These are phyloP conservation scores for Plasmopara muralis DNA, from an alignment of 352 stramenopile genomes.

Conservation along the genomic window DNA sequence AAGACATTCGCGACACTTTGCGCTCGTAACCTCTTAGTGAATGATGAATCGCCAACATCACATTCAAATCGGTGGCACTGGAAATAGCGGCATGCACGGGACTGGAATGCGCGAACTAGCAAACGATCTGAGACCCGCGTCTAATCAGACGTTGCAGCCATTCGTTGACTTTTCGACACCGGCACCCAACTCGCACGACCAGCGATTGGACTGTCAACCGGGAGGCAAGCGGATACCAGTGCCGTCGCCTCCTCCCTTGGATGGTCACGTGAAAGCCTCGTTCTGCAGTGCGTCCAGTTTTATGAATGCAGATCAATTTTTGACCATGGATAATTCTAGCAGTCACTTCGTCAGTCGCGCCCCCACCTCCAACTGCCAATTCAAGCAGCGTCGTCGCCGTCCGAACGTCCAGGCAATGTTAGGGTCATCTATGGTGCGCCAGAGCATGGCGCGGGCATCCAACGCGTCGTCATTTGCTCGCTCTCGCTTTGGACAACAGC, in stretches of 20 bases:
- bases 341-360: conserved; percentile 27
- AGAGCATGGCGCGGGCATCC: conserved; percentile 43
- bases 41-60: conserved; percentile 31
- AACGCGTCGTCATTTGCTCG: conserved; percentile 31
- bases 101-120: conserved; percentile 1
- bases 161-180: conserved; percentile 71
- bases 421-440: conserved; percentile 49
- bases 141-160: conserved; percentile 33
- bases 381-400: conserved; percentile 32
- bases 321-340: conserved; percentile 30
- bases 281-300: conserved; percentile 40
- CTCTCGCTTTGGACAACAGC: conserved; percentile 48
- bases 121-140: conserved; percentile 44
- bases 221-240: conserved; percentile 18
- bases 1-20: conserved; percentile 7
- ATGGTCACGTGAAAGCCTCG: conserved; percentile 10
- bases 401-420: conserved; percentile 66
- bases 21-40: conserved; percentile 10
- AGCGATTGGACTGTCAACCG: conserved; percentile 5
- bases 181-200: conserved; percentile 23
- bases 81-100: conserved; percentile 5
- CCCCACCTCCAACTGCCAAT: conserved; percentile 29
- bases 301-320: conserved; percentile 53
- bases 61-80: conserved; percentile 17
- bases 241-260: conserved; percentile 5